Percentiles rank a stretch among this genome's conserved stretches.
Evolutionary conservation across 1,139 yeast species (phyloP).

Genomic region (Lodderomyces beijingensis): DNA sequence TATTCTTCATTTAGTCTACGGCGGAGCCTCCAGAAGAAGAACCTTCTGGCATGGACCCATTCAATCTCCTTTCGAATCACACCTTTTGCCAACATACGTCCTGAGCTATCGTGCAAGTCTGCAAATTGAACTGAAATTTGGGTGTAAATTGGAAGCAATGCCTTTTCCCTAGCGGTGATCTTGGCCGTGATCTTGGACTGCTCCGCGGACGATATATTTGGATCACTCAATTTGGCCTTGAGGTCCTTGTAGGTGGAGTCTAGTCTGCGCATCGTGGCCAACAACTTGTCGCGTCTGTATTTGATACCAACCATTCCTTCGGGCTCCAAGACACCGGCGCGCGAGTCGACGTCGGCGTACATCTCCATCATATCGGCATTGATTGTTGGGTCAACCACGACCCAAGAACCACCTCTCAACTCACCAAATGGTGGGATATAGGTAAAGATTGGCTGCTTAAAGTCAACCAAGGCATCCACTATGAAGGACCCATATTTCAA

Average conservation of each 20-base stretch:
- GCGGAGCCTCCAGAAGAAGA: conserved; percentile 98
- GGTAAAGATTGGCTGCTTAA: conserved; percentile 93
- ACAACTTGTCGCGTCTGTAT: conserved; percentile 87
- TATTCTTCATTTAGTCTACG: conserved; percentile 94
- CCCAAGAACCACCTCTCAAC: conserved; percentile 99
- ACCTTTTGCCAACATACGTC: conserved; percentile 95
- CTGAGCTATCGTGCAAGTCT: conserved; percentile 94
- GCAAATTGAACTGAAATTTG: conserved; percentile 96
- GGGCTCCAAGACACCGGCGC: conserved; percentile 98
- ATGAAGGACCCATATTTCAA: conserved; percentile 94
- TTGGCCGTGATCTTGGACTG: conserved; percentile 60
- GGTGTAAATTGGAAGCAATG: conserved; percentile 78
- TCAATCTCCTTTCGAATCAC: conserved; percentile 79
- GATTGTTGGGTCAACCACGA: conserved; percentile 97
- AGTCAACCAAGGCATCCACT: conserved; percentile 94
- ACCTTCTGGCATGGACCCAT: conserved; percentile 87
- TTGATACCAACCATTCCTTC: conserved; percentile 99
- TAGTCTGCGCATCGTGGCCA: conserved; percentile 85
- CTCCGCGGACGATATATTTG: conserved; percentile 57
- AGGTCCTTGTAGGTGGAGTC: conserved; percentile 72
- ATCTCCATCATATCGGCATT: conserved; percentile 97
- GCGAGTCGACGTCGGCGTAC: conserved; percentile 95
- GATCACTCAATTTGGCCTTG: conserved; percentile 52
- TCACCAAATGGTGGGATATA: conserved; percentile 98
- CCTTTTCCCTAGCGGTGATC: conserved; percentile 74